Evolutionary conservation across 1,284 basidiomycete species (phyloP).

Genomic region (Phylloboletellus chloephorus): DNA sequence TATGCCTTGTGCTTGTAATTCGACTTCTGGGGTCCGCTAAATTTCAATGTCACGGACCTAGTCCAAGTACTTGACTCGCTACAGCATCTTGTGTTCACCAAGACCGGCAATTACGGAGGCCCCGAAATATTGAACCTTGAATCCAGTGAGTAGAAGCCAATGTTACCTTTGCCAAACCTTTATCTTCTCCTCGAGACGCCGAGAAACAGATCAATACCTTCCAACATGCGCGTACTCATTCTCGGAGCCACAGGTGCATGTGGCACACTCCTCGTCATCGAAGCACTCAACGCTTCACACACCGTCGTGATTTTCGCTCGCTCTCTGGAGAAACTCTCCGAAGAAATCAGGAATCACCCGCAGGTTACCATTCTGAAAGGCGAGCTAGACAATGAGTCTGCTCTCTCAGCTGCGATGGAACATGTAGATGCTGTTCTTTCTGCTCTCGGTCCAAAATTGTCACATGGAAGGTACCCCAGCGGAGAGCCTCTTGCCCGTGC

Average conservation of each 20-base stretch:
- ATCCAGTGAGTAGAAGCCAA: conserved; percentile 1
- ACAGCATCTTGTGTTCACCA: neutral
- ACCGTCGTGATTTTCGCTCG: conserved; percentile 56
- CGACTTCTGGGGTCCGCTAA: too few species aligned
- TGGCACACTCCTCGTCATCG: conserved; percentile 50
- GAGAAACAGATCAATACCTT: neutral
- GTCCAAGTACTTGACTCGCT: neutral
- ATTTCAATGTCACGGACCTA: too few species aligned
- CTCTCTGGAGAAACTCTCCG: conserved; percentile 55
- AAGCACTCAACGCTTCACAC: conserved; percentile 43
- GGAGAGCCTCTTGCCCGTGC: conserved; percentile 56
- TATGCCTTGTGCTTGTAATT: too few species aligned
- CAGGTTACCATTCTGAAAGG: conserved; percentile 49
- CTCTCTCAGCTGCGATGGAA: conserved; percentile 46
- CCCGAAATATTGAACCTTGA: neutral
- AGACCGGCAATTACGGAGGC: neutral
- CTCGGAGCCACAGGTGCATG: conserved; percentile 57
- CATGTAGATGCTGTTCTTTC: conserved; percentile 60
- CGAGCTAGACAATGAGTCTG: conserved; percentile 45
- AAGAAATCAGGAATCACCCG: conserved; percentile 40
- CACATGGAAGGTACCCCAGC: conserved; percentile 35
- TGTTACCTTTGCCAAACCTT: neutral
- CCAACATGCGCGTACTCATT: conserved; percentile 38
- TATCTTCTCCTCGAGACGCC: conserved; percentile 2
- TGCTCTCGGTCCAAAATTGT: conserved; percentile 51